Conservation (phyloP, 768 basidiomycete species). For the Grammothele lineata region DNA sequence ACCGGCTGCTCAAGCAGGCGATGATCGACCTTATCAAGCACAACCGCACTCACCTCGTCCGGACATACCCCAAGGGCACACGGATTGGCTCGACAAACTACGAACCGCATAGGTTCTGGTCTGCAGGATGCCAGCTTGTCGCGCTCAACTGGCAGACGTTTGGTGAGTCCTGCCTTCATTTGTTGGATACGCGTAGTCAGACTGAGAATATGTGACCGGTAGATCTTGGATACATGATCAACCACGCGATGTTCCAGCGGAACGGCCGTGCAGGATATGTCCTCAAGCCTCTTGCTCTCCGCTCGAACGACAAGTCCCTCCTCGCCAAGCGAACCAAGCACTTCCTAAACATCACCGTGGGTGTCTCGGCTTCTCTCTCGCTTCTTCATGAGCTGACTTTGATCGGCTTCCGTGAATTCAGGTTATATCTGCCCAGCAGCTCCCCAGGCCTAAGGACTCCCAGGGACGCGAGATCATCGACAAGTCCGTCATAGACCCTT, state of each 20-base stretch:
- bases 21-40: slow-evolving; percentile 81
- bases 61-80: slow-evolving; percentile 84
- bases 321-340: slow-evolving; percentile 52
- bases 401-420: slow-evolving; percentile 15
- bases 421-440: slow-evolving; percentile 87
- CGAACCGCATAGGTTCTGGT: slow-evolving; percentile 87
- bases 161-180: slow-evolving; percentile 50
- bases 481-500: slow-evolving; percentile 61
- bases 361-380: no score
- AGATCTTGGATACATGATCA: slow-evolving; percentile 91
- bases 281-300: slow-evolving; percentile 78
- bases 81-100: slow-evolving; percentile 84
- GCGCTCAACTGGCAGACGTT: slow-evolving; percentile 98
- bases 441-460: slow-evolving; percentile 68
- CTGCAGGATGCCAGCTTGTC: slow-evolving; percentile 81
- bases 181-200: no score
- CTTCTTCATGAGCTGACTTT: background rate
- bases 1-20: slow-evolving; percentile 66
- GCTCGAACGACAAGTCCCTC: slow-evolving; percentile 58
- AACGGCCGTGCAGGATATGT: slow-evolving; percentile 90
- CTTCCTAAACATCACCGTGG: slow-evolving; percentile 59
- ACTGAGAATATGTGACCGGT: no score
- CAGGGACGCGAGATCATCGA: slow-evolving; percentile 57
- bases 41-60: slow-evolving; percentile 73
- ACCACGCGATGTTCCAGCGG: slow-evolving; percentile 91